These are phyloP conservation scores for Juglanconis oblonga DNA, from an alignment of 2,329 filamentous ascomycete genomes.

Conservation along the genomic window DNA sequence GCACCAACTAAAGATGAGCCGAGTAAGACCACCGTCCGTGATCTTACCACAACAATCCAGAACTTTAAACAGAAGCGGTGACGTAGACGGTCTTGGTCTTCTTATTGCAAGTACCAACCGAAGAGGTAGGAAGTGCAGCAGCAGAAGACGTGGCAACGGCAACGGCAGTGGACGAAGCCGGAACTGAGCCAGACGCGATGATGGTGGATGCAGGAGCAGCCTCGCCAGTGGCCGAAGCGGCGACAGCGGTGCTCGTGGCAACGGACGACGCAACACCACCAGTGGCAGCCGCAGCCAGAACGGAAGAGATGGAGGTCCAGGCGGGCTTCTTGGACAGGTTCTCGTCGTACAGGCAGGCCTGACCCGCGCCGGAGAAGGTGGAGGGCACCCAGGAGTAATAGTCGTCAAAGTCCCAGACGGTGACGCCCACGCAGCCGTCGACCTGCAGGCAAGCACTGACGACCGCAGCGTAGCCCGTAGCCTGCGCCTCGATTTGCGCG, in stretches of 20 bases:
- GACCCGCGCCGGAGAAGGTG: slow-evolving; percentile 35
- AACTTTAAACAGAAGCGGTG: slow-evolving; percentile 9
- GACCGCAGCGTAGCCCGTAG: slow-evolving; percentile 40
- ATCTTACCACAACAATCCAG: not conserved
- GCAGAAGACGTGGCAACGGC: not conserved
- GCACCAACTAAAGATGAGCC: not conserved
- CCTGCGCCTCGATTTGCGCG: slow-evolving; percentile 42
- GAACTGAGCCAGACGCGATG: not conserved
- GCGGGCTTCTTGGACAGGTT: slow-evolving; percentile 37
- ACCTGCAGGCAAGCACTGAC: slow-evolving; percentile 34
- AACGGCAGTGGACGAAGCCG: not conserved
- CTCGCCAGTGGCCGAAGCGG: not conserved
- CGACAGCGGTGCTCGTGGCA: not conserved
- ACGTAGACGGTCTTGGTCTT: slow-evolving; percentile 18
- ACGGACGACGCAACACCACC: slow-evolving; percentile 9
- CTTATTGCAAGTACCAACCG: slow-evolving; percentile 11
- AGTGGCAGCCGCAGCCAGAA: slow-evolving; percentile 32
- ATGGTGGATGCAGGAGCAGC: not conserved
- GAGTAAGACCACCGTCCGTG: not conserved
- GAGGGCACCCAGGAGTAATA: slow-evolving; percentile 39
- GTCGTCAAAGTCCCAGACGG: slow-evolving; percentile 41
- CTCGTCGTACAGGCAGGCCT: slow-evolving; percentile 35
- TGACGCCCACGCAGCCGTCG: slow-evolving; percentile 38
- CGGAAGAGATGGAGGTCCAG: slow-evolving; percentile 33
- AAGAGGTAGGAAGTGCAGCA: not conserved